Conservation (phyloP, 75 land plant genomes). For the Chamaecyparis obtusa region DNA sequence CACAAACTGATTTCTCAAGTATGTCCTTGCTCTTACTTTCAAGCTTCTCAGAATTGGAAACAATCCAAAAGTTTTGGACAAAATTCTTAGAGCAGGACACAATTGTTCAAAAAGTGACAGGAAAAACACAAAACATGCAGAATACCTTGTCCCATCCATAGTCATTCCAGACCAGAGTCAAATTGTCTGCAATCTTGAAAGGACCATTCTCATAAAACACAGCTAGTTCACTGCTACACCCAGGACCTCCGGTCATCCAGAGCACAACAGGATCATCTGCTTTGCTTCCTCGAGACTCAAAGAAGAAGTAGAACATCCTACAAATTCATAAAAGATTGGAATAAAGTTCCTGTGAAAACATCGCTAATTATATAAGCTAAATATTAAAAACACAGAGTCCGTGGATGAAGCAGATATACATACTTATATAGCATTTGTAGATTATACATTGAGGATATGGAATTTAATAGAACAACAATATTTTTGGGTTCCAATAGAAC, state of each 20-base stretch:
- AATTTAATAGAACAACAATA: too few relatives aligned
- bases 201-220: conserved; percentile 99
- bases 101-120: background rate
- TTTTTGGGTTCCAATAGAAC: too few relatives aligned
- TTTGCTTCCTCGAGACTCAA: conserved; percentile 79
- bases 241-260: conserved; percentile 98
- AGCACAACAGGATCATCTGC: conserved; percentile 78
- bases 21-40: background rate
- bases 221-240: conserved; percentile 96
- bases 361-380: background rate
- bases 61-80: background rate
- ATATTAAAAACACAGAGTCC: background rate
- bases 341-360: background rate
- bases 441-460: background rate
- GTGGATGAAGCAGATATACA: background rate
- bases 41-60: background rate
- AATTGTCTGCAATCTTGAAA: conserved; percentile 70
- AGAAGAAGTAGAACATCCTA: conserved; percentile 97
- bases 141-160: conserved; percentile 98
- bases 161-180: conserved; percentile 86
- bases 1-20: background rate
- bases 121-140: background rate
- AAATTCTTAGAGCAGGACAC: background rate
- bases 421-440: background rate
- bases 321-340: background rate